These are phyloP conservation scores for Neonectria coccinea DNA, from an alignment of 2,329 filamentous ascomycete species.

Conservation along the genomic window DNA sequence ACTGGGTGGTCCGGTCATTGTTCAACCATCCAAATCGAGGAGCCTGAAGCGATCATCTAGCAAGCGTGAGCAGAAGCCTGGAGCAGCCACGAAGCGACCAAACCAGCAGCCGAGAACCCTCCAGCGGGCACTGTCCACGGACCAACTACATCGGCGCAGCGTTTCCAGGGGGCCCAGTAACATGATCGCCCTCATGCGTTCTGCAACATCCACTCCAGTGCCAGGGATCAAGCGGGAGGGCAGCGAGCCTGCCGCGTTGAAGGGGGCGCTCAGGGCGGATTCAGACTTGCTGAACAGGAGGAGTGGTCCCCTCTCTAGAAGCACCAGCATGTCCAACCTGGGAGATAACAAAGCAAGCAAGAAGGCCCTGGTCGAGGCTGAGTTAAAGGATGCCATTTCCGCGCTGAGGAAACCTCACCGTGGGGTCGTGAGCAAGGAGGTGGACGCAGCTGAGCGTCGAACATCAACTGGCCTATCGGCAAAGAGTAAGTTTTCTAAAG, in stretches of 20 bases:
- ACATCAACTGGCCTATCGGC: conserved; percentile 58
- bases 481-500: conserved; percentile 58
- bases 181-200: conserved; percentile 73
- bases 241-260: conserved; percentile 68
- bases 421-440: conserved; percentile 72
- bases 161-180: conserved; percentile 68
- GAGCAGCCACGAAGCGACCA: conserved; percentile 63
- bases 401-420: conserved; percentile 82
- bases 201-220: conserved; percentile 72
- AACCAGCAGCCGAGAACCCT: conserved; percentile 64
- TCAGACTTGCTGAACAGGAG: conserved; percentile 55
- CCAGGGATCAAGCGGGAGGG: conserved; percentile 75
- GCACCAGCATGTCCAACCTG: conserved; percentile 61
- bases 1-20: conserved; percentile 76
- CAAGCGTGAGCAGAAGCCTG: conserved; percentile 63
- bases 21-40: conserved; percentile 66
- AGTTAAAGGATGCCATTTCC: conserved; percentile 79
- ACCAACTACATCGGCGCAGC: conserved; percentile 65
- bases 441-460: conserved; percentile 75
- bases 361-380: conserved; percentile 75
- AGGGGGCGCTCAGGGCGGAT: conserved; percentile 61
- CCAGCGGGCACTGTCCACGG: conserved; percentile 71
- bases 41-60: conserved; percentile 56
- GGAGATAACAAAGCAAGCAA: conserved; percentile 71
- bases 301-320: conserved; percentile 51